Base-by-base conservation (phyloP, 352 stramenopile genomes). In the Phytopythium ostracodes region DNA sequence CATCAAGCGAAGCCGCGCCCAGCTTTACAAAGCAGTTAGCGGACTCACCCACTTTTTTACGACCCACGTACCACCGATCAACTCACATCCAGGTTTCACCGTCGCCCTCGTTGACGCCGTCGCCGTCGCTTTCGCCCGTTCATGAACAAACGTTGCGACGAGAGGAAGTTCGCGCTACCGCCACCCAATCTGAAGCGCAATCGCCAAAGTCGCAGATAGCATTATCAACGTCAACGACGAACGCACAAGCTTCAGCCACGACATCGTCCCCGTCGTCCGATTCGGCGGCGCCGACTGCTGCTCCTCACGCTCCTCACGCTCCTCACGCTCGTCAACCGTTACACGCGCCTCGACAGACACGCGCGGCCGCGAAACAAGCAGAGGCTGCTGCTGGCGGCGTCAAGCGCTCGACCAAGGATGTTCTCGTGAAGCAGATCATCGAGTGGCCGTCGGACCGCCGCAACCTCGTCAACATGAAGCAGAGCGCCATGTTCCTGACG, bases 381-480 rank as follows among this genome's bases (percentile, higher is more conserved):
- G 25, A 35, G 14, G 5, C 42, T 12, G 15, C 47, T 4, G 25
- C 9, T 36, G 24, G 11, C 25, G 25, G 47, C 24, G 25, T 54
- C 25, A 54, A 56, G 44, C 40, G 66, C 52, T 12, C 56, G 29
- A 24, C 47, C 46, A 36, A 27, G 31, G 12, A 44, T 38, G 20
- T 68, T 18, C 25, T 62, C 20, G 27, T 66, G 47, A 77, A 78
- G 57, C 73, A 81, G 58, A 81, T 72, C 53, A 59, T 81, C 31
- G 62, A 60, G 56, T 71, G 73, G 62, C 73, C 73, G 18, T 47
- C 67, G 27, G 70, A 81, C 60, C 69, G 71, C 40, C 73, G 73
- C 35, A 77, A 78, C 62, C 66, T 81, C 25, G 62, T 66, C 1
- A 71, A 76, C 38, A 66, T 81, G 62, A 77, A 77, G 64, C 70